Evolutionary conservation across 2,329 filamentous ascomycete species (phyloP), one percentile per base, ranked within the genome.

Genomic region (Pezicula rhizophila): DNA sequence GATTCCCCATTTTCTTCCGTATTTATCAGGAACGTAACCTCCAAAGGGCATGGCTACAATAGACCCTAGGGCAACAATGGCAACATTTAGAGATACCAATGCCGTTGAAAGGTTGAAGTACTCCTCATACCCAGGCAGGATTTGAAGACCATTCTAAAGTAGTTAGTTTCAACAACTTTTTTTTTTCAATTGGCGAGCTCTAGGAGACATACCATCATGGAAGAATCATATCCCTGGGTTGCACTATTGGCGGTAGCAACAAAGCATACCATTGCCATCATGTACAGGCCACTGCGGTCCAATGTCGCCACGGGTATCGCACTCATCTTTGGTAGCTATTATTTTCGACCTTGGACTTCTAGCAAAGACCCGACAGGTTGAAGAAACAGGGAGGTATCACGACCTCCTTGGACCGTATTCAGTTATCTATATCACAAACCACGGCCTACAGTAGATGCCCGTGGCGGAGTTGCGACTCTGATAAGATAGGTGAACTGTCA

Each of bases 61-160:
- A 4, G 40, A 42, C 5, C 40, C 40, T 5, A 42, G 20, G 6
- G 40, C 40, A 5, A 42, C 40, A 26, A 42, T 42, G 40, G 40
- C 40, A 25, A 42, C 40, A 42, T 42, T 42, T 4, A 42, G 40
- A 42, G 40, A 42, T 12, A 42, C 5, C 20, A 42, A 42, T 28
- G 40, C 34, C 26, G 34, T 15, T 4, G 45, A 39, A 11, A 39
- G 37, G n/a, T 46, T 39, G 37, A 46, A 46, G 33, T 46, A 46
- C n/a, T 46, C 34, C 35, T 46, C 20, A 23, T 39, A 46, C 14
- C 35, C 45, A 31, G 45, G 45, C 12, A 46, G 45, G 45, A 46
- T 46, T 31, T 46, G 45, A 8, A 46, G 45, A 31, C 45, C 45
- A 15, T 46, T 46, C 40, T 42, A 26, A 26, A 31, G 28, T 28